phyloP scores from a whole-genome alignment of 148 eudicot genomes.

The Suaeda aralocaspica region DNA sequence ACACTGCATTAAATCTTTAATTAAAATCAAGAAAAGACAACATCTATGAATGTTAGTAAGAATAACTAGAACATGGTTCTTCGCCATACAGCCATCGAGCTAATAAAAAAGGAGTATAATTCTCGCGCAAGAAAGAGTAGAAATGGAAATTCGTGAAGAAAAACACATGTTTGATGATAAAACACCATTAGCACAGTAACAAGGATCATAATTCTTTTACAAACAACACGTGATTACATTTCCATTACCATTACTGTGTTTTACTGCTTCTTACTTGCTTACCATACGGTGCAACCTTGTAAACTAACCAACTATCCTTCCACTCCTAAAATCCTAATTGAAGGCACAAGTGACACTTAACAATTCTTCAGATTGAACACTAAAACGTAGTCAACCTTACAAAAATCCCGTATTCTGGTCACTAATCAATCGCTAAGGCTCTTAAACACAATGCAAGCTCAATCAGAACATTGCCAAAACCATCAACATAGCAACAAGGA shows the following conservation, averaged over 20 bases:
- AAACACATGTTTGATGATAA: too few relatives aligned
- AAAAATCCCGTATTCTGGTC: not conserved
- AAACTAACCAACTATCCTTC: too few relatives aligned
- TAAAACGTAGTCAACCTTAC: not conserved
- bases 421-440: not conserved
- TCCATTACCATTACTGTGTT: too few relatives aligned
- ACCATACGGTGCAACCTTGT: not conserved
- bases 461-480: not conserved
- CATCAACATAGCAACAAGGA: too few relatives aligned
- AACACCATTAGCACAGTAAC: too few relatives aligned
- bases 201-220: not conserved
- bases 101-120: not conserved
- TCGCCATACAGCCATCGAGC: not conserved
- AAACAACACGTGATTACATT: not conserved
- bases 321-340: too few relatives aligned
- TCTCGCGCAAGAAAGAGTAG: too few relatives aligned
- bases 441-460: not conserved
- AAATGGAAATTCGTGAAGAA: too few relatives aligned
- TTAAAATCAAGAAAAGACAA: constrained; percentile 8
- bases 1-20: constrained; percentile 13
- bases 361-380: not conserved
- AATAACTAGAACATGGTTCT: not conserved
- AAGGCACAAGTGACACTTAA: not conserved
- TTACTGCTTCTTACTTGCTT: not conserved
- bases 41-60: not conserved